These are phyloP conservation scores for Astrothelium macrocarpum DNA, from an alignment of 495 filamentous ascomycete species.

Conservation along the genomic window DNA sequence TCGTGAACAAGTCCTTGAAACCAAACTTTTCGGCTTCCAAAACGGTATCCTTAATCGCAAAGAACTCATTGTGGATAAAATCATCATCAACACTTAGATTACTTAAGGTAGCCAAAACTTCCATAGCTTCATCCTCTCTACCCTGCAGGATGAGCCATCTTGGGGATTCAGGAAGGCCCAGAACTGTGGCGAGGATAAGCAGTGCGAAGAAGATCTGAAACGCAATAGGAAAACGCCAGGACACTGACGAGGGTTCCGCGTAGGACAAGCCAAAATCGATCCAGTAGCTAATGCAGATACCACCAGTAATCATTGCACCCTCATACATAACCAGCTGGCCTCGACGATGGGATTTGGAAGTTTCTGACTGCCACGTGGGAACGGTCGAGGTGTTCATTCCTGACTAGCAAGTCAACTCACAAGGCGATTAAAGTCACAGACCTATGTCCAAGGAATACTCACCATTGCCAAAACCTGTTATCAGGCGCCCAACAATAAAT, in stretches of 20 bases:
- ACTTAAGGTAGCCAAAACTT: slow-evolving; percentile 26
- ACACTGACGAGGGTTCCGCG: slow-evolving; percentile 29
- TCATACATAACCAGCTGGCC: slow-evolving; percentile 31
- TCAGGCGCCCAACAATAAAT: slow-evolving; percentile 21
- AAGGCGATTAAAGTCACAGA: neutral
- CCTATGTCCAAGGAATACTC: neutral
- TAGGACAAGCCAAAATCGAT: slow-evolving; percentile 38
- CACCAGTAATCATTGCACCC: slow-evolving; percentile 30
- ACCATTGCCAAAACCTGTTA: slow-evolving; percentile 38
- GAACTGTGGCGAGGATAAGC: slow-evolving; percentile 15
- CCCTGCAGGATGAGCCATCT: slow-evolving; percentile 29
- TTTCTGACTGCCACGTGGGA: slow-evolving; percentile 70
- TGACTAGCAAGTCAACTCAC: slow-evolving; percentile 13
- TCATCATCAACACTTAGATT: neutral
- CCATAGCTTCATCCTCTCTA: slow-evolving; percentile 26
- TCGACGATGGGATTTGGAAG: slow-evolving; percentile 53
- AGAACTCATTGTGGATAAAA: slow-evolving; percentile 15
- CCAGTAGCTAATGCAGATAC: slow-evolving; percentile 34
- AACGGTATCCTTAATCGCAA: slow-evolving; percentile 63
- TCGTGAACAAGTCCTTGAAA: slow-evolving; percentile 53
- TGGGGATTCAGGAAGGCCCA: slow-evolving; percentile 26
- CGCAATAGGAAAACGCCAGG: slow-evolving; percentile 39
- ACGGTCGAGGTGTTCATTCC: slow-evolving; percentile 53
- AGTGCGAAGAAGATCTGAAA: slow-evolving; percentile 38
- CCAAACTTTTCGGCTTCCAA: slow-evolving; percentile 54